Conservation (phyloP, 2,329 filamentous ascomycete species). For the Fusarium subglutinans region DNA sequence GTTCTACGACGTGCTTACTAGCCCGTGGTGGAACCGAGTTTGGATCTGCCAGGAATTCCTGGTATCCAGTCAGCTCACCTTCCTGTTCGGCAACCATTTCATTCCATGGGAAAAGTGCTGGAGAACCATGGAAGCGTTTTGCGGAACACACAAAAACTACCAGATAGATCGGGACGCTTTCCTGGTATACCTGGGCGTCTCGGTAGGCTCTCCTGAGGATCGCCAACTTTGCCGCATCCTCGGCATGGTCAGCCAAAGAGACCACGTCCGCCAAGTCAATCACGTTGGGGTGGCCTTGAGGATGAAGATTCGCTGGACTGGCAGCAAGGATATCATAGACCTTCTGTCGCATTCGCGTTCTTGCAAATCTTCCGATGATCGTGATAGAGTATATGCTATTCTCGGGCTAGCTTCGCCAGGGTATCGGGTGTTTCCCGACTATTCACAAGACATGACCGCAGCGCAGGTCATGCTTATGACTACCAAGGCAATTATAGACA, state of each 20-base stretch:
- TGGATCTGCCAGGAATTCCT: background rate
- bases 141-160: background rate
- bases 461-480: background rate
- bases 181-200: too few species aligned
- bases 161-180: too few species aligned
- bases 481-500: background rate
- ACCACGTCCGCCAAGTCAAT: accelerated
- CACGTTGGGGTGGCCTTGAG: accelerated
- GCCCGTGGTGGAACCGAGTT: background rate
- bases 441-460: accelerated
- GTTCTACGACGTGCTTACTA: accelerated
- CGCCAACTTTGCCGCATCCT: background rate
- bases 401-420: accelerated
- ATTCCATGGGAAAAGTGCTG: accelerated
- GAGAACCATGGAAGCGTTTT: accelerated
- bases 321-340: accelerated
- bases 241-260: accelerated
- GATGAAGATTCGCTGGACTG: background rate
- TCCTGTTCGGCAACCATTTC: accelerated
- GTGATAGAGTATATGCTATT: background rate
- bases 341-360: background rate
- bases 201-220: too few species aligned
- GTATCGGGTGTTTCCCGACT: accelerated
- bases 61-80: accelerated
- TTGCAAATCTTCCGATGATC: background rate